A percentile compares a stretch with the other conserved stretches of the same genome.
These are phyloP conservation scores for Aschersonia sp. DNA, from an alignment of 2,329 filamentous ascomycete species.

Conservation along the genomic window DNA sequence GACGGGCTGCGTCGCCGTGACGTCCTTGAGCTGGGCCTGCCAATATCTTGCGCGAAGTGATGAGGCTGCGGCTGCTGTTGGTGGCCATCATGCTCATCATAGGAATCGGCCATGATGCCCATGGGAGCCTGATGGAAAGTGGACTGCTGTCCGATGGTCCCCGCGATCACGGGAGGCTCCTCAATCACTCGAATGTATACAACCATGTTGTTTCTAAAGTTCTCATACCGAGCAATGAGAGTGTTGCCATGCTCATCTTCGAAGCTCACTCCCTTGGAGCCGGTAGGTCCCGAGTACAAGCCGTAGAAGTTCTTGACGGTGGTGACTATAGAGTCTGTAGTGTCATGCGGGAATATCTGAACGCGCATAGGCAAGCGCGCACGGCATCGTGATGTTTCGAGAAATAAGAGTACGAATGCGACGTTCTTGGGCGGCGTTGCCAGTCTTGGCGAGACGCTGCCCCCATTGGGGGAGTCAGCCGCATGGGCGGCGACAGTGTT, in stretches of 20 bases:
- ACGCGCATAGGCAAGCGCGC: slow-evolving; percentile 73
- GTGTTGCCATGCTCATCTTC: slow-evolving; percentile 82
- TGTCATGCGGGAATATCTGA: slow-evolving; percentile 89
- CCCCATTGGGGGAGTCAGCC: slow-evolving; percentile 23
- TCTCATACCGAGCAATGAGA: slow-evolving; percentile 91
- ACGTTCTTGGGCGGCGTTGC: slow-evolving; percentile 52
- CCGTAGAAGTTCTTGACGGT: slow-evolving; percentile 99
- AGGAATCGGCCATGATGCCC: slow-evolving; percentile 23
- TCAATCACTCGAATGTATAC: slow-evolving; percentile 83
- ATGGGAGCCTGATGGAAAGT: slow-evolving; percentile 27
- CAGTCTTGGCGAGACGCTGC: slow-evolving; percentile 32
- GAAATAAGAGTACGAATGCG: slow-evolving; percentile 62
- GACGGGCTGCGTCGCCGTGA: slow-evolving; percentile 70
- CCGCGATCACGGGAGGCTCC: slow-evolving; percentile 30
- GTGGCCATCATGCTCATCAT: slow-evolving; percentile 40
- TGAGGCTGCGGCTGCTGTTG: slow-evolving; percentile 25
- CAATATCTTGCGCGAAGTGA: slow-evolving; percentile 44
- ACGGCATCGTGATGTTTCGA: slow-evolving; percentile 51
- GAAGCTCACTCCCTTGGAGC: slow-evolving; percentile 78
- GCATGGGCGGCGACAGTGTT: slow-evolving; percentile 18
- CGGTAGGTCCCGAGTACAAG: slow-evolving; percentile 60
- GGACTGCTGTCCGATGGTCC: slow-evolving; percentile 37
- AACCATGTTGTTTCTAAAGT: slow-evolving; percentile 82
- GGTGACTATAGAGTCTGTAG: slow-evolving; percentile 92
- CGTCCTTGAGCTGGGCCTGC: slow-evolving; percentile 54